A percentile compares a stretch with the other conserved stretches of the same genome.
Conservation (phyloP, 306 rosid genomes). For the Carpinus viminea region DNA sequence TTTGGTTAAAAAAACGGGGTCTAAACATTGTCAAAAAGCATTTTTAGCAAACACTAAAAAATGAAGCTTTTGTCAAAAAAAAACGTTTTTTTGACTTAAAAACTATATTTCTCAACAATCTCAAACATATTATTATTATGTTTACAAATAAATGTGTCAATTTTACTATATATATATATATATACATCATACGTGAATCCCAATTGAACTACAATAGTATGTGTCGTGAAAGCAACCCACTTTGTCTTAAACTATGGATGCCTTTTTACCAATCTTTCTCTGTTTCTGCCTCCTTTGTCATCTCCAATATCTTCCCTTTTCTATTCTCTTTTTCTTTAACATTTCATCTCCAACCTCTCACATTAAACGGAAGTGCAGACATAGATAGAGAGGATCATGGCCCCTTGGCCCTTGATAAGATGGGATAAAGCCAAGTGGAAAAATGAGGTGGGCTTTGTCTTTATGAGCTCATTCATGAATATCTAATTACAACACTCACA, state of each 20-base stretch:
- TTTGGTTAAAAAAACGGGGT: too few relatives aligned
- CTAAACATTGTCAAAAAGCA: too few relatives aligned
- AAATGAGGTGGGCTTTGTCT: background rate
- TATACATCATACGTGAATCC: too few relatives aligned
- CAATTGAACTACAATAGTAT: background rate
- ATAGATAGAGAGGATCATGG: background rate
- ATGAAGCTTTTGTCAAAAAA: too few relatives aligned
- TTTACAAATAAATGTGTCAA: too few relatives aligned
- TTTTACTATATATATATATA: too few relatives aligned
- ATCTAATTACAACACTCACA: too few relatives aligned
- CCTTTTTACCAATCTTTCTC: background rate
- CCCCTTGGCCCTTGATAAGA: background rate
- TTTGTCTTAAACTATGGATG: background rate
- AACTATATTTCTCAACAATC: too few relatives aligned
- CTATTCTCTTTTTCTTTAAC: background rate
- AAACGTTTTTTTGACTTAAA: too few relatives aligned
- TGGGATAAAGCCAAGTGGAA: background rate
- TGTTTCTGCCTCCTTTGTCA: background rate
- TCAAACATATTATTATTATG: too few relatives aligned
- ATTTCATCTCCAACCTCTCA: background rate
- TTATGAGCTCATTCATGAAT: background rate
- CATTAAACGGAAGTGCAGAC: background rate
- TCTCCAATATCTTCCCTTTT: background rate
- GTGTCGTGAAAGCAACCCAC: background rate
- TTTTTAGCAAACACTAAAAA: too few relatives aligned